Percentiles rank a stretch among this genome's conserved stretches.
Conservation (phyloP, 495 filamentous ascomycete species). For the Bacidia gigantensis region DNA sequence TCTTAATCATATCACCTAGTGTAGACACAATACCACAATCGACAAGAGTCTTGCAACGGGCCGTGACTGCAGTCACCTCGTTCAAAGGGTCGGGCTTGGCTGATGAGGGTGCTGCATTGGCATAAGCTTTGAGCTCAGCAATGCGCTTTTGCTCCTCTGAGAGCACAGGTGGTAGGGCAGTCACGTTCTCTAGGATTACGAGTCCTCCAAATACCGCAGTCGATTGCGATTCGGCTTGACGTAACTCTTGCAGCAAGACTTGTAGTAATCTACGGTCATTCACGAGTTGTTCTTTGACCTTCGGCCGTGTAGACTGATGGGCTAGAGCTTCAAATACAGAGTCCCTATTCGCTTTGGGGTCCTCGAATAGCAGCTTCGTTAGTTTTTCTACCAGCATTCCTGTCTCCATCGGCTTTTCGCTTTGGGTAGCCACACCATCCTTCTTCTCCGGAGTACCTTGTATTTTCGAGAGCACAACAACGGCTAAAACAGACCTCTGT, state of each 20-base stretch:
- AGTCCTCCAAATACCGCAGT: slow-evolving; percentile 73
- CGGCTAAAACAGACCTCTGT: slow-evolving; percentile 54
- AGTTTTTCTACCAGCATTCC: slow-evolving; percentile 70
- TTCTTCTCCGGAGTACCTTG: slow-evolving; percentile 23
- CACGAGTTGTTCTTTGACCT: slow-evolving; percentile 66
- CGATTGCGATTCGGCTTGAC: slow-evolving; percentile 27
- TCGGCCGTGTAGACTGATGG: slow-evolving; percentile 70
- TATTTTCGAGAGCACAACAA: slow-evolving; percentile 75
- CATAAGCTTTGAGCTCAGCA: slow-evolving; percentile 80
- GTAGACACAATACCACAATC: slow-evolving; percentile 60
- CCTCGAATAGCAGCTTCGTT: slow-evolving; percentile 55
- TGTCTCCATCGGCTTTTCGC: slow-evolving; percentile 42
- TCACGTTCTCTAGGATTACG: slow-evolving; percentile 71
- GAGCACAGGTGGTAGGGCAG: slow-evolving; percentile 59
- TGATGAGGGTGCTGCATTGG: slow-evolving; percentile 57
- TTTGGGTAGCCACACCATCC: slow-evolving; percentile 11
- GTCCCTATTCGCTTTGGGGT: slow-evolving; percentile 41
- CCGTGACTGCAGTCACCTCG: slow-evolving; percentile 56
- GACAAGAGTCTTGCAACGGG: slow-evolving; percentile 61
- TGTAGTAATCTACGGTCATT: slow-evolving; percentile 51
- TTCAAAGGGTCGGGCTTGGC: slow-evolving; percentile 51
- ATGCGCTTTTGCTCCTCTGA: slow-evolving; percentile 89
- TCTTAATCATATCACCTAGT: slow-evolving; percentile 56
- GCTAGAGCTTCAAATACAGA: slow-evolving; percentile 85
- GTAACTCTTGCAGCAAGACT: slow-evolving; percentile 48